Base-by-base conservation (phyloP, 1,284 basidiomycete species). In the Xerocomus cyaneibrunnescens region DNA sequence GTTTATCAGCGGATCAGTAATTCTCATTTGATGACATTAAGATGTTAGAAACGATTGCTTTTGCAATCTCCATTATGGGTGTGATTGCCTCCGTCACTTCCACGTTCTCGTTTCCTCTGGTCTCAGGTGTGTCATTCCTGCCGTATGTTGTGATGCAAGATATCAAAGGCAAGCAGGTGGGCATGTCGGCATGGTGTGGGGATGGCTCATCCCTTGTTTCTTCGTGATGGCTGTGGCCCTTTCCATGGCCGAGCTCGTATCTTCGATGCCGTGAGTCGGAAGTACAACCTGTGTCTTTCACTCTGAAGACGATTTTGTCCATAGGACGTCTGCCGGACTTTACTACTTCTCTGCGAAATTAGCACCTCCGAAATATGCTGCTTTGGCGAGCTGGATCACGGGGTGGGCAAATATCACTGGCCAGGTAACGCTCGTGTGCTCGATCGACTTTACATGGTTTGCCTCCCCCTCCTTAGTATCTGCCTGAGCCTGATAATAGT, bases 51-150 rank as follows among this genome's bases (percentile, higher is more conserved):
- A 85, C 84, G 0, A 71, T 86, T 28, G 81, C 81, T 1, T 89
- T 89, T 60, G 76, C 84, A 0, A 81, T 89, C 67, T 86, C 83
- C 13, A 89, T 88, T 55, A 88, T 89, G 85, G 86, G 85, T 9
- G 80, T 88, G 34, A 72, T 86, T 28, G 81, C 85, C 3, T 85
- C 84, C 2, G 82, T 88, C 3, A 75, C 85, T 3, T 84, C 87
- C 6, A 86, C 83, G 1, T 72, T 84, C 41, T 79, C 76, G 1
- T 88, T 89, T 62, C 79, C 78, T 1, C 74, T 88, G 13, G 69
- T 76, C 7, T 81, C 80, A 54, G 84, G 84, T 81, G 45, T 16
- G 66, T 3, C 27, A 30, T 66, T 17, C 7, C 25, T 35, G 34
- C 44, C n/a, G 14, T 27, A 35, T 42, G 14, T 13, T 17, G 28